A percentile compares a stretch with the other conserved stretches of the same genome.
These are phyloP conservation scores for Paramarasmius palmivorus DNA, from an alignment of 1,284 basidiomycete species.

Conservation along the genomic window DNA sequence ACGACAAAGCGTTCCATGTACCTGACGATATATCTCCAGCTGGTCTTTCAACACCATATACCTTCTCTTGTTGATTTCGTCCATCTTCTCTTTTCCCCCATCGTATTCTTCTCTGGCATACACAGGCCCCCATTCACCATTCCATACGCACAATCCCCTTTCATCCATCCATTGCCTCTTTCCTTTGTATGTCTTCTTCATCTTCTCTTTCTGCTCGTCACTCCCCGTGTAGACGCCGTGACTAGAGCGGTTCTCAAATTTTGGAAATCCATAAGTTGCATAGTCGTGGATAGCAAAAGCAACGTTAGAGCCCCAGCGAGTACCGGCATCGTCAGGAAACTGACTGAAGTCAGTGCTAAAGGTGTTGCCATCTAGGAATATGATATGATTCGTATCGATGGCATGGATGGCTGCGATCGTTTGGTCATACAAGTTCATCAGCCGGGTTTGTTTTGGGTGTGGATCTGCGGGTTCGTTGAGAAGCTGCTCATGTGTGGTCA, in stretches of 20 bases:
- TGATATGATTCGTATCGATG: conserved; percentile 65
- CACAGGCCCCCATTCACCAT: conserved; percentile 30
- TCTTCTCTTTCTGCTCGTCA: conserved; percentile 16
- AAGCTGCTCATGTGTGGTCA: conserved; percentile 1
- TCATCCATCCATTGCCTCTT: conserved; percentile 50
- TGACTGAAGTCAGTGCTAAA: conserved; percentile 74
- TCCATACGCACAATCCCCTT: conserved; percentile 69
- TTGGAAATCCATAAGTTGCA: conserved; percentile 18
- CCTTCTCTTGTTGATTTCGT: conserved; percentile 64
- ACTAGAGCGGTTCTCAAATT: conserved; percentile 8
- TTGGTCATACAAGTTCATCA: conserved; percentile 65
- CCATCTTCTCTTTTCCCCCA: conserved; percentile 49
- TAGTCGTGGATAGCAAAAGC: conserved; percentile 21
- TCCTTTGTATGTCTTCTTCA: conserved; percentile 15
- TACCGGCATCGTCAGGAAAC: conserved; percentile 58
- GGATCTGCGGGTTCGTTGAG: conserved; percentile 78
- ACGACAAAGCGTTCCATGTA: conserved; percentile 18
- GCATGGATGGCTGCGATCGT: conserved; percentile 63
- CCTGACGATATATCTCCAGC: conserved; percentile 68
- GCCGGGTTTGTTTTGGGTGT: conserved; percentile 37
- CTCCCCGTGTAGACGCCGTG: conserved; percentile 15
- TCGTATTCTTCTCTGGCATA: conserved; percentile 45
- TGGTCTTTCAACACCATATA: conserved; percentile 73
- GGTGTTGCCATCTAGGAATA: conserved; percentile 74
- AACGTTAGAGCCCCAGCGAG: conserved; percentile 40